Evolutionary conservation across 768 basidiomycete genomes (phyloP).

Genomic region (Leccinum fibrillosum): DNA sequence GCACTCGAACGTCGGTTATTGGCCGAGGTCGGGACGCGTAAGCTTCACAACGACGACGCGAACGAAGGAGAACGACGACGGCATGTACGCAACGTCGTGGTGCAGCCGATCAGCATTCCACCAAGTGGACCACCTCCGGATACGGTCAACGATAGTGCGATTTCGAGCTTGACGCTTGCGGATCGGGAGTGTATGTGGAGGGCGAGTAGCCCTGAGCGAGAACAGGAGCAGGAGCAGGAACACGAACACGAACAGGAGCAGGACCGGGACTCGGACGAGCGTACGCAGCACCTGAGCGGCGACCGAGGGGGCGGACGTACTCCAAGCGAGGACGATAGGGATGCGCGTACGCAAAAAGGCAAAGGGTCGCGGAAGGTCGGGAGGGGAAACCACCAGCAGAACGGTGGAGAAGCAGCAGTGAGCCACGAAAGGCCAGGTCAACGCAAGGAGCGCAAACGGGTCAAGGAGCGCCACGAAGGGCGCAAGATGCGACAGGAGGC

Average conservation of each 20-base stretch:
- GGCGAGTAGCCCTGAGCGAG: constrained; percentile 14
- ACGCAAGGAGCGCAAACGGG: constrained; percentile 26
- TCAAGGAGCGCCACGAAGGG: constrained; percentile 35
- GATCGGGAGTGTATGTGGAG: constrained; percentile 23
- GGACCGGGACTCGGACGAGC: constrained; percentile 32
- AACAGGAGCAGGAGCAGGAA: constrained; percentile 30
- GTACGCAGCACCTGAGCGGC: constrained; percentile 27
- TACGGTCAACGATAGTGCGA: constrained; percentile 42
- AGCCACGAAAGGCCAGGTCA: constrained; percentile 19
- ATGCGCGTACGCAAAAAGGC: constrained; percentile 29
- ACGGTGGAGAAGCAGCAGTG: constrained; percentile 19
- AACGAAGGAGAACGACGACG: constrained; percentile 17
- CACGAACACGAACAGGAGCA: constrained; percentile 22
- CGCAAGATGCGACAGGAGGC: constrained; percentile 43
- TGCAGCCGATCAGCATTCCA: constrained; percentile 40
- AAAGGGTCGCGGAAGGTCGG: constrained; percentile 19
- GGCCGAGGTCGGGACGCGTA: constrained; percentile 70
- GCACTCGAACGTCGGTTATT: constrained; percentile 67
- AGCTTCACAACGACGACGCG: constrained; percentile 26
- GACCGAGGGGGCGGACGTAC: constrained; percentile 12
- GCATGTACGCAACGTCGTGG: constrained; percentile 36
- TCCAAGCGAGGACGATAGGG: constrained; percentile 31
- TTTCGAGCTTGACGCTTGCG: constrained; percentile 45
- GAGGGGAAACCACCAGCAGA: constrained; percentile 21
- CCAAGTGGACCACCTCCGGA: constrained; percentile 24